These are phyloP conservation scores for Chrysoporthe deuterocubensis DNA, from an alignment of 2,329 filamentous ascomycete genomes.

Conservation along the genomic window DNA sequence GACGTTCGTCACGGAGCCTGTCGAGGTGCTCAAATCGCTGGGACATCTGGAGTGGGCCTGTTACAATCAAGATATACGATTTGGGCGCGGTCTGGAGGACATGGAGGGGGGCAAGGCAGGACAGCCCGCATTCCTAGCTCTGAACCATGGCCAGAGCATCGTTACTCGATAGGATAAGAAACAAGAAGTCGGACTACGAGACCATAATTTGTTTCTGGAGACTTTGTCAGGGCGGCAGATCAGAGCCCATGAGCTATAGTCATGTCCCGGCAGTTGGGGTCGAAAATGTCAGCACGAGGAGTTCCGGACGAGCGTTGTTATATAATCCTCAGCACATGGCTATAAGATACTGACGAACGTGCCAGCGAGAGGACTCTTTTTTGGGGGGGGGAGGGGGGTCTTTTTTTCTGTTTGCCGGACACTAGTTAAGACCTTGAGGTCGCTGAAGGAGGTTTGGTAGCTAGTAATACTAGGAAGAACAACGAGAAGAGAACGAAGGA, in stretches of 20 bases:
- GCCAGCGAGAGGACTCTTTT: too few species aligned
- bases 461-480: too few species aligned
- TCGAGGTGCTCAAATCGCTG: constrained; percentile 33
- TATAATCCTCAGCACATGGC: background rate
- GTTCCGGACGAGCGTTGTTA: background rate
- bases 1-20: constrained; percentile 35
- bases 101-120: background rate
- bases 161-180: constrained; percentile 1
- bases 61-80: constrained; percentile 31
- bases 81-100: constrained; percentile 28
- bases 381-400: too few species aligned
- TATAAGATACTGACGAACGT: too few species aligned
- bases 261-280: too few species aligned
- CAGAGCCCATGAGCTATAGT: background rate
- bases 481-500: too few species aligned
- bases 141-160: constrained; percentile 32
- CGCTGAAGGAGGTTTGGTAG: too few species aligned
- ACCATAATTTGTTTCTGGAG: background rate
- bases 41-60: constrained; percentile 36
- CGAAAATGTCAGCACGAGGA: too few species aligned
- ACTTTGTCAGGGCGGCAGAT: background rate
- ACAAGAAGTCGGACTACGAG: background rate
- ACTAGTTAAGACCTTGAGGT: too few species aligned
- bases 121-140: constrained; percentile 25
- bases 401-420: too few species aligned